These are phyloP conservation scores for Yamadazyma mexicana DNA, from an alignment of 1,139 yeast genomes.

Conservation along the genomic window DNA sequence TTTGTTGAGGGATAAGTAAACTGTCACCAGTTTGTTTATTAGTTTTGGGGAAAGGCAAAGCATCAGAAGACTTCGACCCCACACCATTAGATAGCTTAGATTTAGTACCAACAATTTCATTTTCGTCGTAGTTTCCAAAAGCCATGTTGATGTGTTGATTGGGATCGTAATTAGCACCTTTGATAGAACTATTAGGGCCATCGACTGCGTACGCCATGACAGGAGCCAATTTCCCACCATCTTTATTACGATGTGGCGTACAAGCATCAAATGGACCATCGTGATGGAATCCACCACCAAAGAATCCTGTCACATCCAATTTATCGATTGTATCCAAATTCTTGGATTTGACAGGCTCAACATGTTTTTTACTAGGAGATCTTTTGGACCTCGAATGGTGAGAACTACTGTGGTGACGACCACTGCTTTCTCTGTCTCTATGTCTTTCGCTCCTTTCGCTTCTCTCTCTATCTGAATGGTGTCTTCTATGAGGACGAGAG, in stretches of 20 bases:
- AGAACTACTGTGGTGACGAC: constrained; percentile 8
- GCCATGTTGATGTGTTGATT: constrained; percentile 61
- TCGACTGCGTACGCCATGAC: constrained; percentile 93
- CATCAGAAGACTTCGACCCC: constrained; percentile 15
- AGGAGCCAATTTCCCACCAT: constrained; percentile 74
- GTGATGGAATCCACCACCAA: constrained; percentile 95
- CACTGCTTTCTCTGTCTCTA: constrained; percentile 13
- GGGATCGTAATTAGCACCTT: constrained; percentile 45
- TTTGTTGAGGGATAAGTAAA: constrained; percentile 41
- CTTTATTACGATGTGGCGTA: constrained; percentile 91
- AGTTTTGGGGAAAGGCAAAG: constrained; percentile 14
- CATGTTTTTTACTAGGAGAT: constrained; percentile 37
- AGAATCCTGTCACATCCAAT: constrained; percentile 91
- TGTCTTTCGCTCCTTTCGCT: constrained; percentile 8
- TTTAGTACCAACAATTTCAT: constrained; percentile 36
- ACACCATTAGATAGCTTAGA: constrained; percentile 11
- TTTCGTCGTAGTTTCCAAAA: constrained; percentile 53
- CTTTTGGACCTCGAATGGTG: constrained; percentile 19
- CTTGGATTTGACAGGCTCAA: constrained; percentile 49
- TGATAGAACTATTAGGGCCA: constrained; percentile 88
- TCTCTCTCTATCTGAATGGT: constrained; percentile 10
- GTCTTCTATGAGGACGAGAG: constrained; percentile 10
- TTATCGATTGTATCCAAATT: constrained; percentile 90
- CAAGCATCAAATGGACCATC: constrained; percentile 99
- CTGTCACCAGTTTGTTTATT: constrained; percentile 17